These are phyloP conservation scores for Pseudoturritis turrita DNA, from an alignment of 345 rosid species.

Conservation along the genomic window DNA sequence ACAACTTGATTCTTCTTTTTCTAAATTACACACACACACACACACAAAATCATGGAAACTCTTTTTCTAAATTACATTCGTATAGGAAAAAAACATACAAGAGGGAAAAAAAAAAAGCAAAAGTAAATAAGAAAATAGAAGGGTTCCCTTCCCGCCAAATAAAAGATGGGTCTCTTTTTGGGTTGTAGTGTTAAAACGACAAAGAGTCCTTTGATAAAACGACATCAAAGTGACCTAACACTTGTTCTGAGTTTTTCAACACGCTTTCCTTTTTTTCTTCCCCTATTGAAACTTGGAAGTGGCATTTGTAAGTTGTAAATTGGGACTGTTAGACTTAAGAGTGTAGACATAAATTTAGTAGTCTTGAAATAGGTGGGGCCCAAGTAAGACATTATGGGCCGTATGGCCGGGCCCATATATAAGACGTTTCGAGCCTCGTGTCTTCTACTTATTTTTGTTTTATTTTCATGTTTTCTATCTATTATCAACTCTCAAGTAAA, in stretches of 20 bases:
- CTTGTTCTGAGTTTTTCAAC: conserved; percentile 18
- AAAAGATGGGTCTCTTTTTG: neutral
- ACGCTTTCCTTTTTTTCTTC: conserved; percentile 10
- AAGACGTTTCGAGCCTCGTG: conserved; percentile 6
- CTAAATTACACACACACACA: neutral
- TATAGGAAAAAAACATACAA: too few relatives aligned
- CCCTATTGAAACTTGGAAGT: neutral
- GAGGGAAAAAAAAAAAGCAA: neutral
- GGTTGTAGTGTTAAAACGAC: conserved; percentile 15
- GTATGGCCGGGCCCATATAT: neutral
- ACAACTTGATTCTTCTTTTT: too few relatives aligned
- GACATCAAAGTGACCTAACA: conserved; percentile 3
- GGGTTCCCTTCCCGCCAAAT: conserved; percentile 28
- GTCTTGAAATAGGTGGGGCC: conserved; percentile 14
- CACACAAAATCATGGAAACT: neutral
- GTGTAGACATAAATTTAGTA: neutral
- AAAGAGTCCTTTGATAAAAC: neutral
- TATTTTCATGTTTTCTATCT: neutral
- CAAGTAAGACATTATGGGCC: conserved; percentile 9
- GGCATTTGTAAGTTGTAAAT: neutral
- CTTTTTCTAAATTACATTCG: too few relatives aligned
- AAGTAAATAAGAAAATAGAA: neutral
- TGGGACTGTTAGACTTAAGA: neutral
- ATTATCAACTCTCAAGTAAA: neutral
- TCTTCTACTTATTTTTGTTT: neutral